A percentile compares a stretch with the other conserved stretches of the same genome.
Evolutionary conservation across 176 grass and related monocot species (phyloP).

Genomic region (Musa itinerans): DNA sequence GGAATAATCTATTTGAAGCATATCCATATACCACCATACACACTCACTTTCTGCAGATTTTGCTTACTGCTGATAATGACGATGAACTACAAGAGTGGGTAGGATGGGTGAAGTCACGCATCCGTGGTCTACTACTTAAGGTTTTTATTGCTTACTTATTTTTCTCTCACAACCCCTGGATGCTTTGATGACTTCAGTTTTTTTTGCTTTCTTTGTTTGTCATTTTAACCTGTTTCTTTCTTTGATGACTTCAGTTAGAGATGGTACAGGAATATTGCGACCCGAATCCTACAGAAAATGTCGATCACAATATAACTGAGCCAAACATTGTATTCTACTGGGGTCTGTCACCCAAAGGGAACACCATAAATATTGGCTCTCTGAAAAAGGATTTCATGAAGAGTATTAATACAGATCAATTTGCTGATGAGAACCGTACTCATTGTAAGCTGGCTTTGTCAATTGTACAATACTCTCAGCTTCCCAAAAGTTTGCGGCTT

Average conservation of each 20-base stretch:
- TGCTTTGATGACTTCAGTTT: background rate
- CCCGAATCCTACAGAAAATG: slow-evolving; percentile 42
- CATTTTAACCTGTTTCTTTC: background rate
- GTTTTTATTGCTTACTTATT: slow-evolving; percentile 22
- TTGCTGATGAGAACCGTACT: slow-evolving; percentile 32
- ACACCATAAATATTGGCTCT: slow-evolving; percentile 27
- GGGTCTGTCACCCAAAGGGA: slow-evolving; percentile 34
- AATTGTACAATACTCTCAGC: slow-evolving; percentile 28
- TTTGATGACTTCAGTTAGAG: slow-evolving; percentile 2
- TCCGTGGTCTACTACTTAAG: slow-evolving; percentile 59
- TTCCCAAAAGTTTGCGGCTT: slow-evolving; percentile 37
- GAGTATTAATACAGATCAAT: slow-evolving; percentile 38
- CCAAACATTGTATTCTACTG: slow-evolving; percentile 56
- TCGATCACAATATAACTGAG: slow-evolving; percentile 30
- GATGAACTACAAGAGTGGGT: slow-evolving; percentile 62
- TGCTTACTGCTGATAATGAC: slow-evolving; percentile 39
- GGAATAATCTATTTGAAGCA: slow-evolving; percentile 46
- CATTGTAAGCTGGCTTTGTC: slow-evolving; percentile 36
- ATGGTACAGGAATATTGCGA: slow-evolving; percentile 41
- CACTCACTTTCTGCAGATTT: slow-evolving; percentile 41
- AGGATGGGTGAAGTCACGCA: slow-evolving; percentile 67
- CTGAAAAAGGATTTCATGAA: slow-evolving; percentile 60
- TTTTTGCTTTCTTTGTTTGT: slow-evolving; percentile 10
- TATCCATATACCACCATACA: slow-evolving; percentile 43
- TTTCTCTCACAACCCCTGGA: background rate